phyloP scores from a whole-genome alignment of 352 stramenopile genomes.

The Phytopythium cucurbitacearum region DNA sequence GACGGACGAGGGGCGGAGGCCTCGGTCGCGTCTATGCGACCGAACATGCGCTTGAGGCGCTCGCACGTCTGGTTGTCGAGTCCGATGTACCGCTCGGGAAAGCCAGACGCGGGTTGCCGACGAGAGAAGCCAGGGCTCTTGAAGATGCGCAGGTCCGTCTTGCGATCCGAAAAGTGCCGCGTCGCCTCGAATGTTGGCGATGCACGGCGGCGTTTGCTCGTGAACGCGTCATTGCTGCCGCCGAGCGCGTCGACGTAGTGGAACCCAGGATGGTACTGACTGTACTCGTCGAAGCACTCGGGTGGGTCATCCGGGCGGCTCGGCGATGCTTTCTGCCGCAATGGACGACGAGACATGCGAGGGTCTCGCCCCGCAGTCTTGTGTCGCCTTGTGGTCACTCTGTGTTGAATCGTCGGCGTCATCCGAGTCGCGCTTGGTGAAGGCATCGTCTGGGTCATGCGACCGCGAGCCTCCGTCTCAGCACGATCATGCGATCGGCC shows the following conservation, averaged over 20 bases:
- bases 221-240: slow-evolving; percentile 22
- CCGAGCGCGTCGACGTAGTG: slow-evolving; percentile 36
- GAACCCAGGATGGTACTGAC: slow-evolving; percentile 67
- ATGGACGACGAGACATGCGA: no score
- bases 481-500: not conserved
- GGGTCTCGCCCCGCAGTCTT: no score
- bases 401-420: no score
- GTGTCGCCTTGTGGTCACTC: no score
- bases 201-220: slow-evolving; percentile 1
- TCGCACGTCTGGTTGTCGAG: slow-evolving; percentile 75
- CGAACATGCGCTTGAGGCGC: slow-evolving; percentile 71
- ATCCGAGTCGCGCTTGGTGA: not conserved
- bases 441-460: not conserved
- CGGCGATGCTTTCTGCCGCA: no score
- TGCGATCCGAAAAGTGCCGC: slow-evolving; percentile 8
- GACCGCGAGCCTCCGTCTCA: not conserved
- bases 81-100: slow-evolving; percentile 73
- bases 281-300: slow-evolving; percentile 82
- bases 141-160: slow-evolving; percentile 76
- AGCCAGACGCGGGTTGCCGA: slow-evolving; percentile 43
- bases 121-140: slow-evolving; percentile 54
- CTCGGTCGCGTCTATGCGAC: slow-evolving; percentile 39
- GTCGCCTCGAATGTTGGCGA: not conserved
- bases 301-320: slow-evolving; percentile 2
- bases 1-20: not conserved